phyloP scores from a whole-genome alignment of 225 moss, liverwort and hornwort species.

The Polytrichum commune region DNA sequence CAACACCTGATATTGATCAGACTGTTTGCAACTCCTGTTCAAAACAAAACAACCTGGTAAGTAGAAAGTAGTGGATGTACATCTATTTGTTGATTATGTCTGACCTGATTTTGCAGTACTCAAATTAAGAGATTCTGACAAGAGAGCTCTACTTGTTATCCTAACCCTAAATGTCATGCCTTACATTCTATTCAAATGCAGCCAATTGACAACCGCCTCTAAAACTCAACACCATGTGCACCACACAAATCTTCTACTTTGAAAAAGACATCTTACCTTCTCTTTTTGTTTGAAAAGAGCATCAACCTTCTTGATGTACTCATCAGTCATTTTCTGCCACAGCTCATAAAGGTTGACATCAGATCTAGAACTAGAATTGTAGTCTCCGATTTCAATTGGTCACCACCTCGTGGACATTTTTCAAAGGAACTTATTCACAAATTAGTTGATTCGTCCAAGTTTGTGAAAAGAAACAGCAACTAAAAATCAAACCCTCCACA shows the following conservation, averaged over 20 bases:
- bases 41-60: slow-evolving; percentile 15
- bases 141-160: not conserved
- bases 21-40: slow-evolving; percentile 49
- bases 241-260: not conserved
- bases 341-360: not conserved
- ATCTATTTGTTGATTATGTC: not conserved
- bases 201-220: too few relatives aligned
- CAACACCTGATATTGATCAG: slow-evolving; percentile 13
- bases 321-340: slow-evolving; percentile 90
- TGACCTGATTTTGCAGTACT: not conserved
- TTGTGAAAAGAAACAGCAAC: not conserved
- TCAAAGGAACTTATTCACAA: slow-evolving; percentile 5
- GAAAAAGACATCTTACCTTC: slow-evolving; percentile 44
- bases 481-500: not conserved
- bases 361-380: not conserved
- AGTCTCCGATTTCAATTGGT: not conserved
- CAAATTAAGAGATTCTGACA: not conserved
- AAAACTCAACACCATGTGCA: not conserved
- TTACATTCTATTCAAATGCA: too few relatives aligned
- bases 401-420: not conserved
- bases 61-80: not conserved
- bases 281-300: slow-evolving; percentile 85
- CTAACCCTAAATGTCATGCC: not conserved
- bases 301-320: slow-evolving; percentile 91
- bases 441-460: not conserved